A percentile compares a stretch with the other conserved stretches of the same genome.
phyloP scores from a whole-genome alignment of 805 yeast species.

The Wickerhamomyces mucosus region DNA sequence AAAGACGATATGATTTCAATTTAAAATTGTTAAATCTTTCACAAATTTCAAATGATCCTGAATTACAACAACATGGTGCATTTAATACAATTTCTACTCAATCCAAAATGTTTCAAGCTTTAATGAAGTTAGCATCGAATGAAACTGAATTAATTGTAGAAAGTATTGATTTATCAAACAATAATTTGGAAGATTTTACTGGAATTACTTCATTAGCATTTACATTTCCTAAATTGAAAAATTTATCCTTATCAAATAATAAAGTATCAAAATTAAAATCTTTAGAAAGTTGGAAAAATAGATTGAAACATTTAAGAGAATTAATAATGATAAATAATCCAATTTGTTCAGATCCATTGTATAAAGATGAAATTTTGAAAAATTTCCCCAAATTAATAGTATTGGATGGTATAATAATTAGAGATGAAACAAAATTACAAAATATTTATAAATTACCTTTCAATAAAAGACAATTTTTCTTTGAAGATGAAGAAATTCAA shows the following conservation, averaged over 20 bases:
- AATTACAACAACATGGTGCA: constrained; percentile 50
- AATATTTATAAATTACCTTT: constrained; percentile 48
- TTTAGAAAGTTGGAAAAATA: constrained; percentile 70
- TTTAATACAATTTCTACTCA: constrained; percentile 52
- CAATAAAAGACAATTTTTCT: constrained; percentile 55
- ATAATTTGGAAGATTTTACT: constrained; percentile 53
- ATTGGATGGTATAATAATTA: constrained; percentile 66
- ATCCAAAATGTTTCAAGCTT: constrained; percentile 81
- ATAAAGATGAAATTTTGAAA: constrained; percentile 54
- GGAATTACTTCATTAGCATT: constrained; percentile 56
- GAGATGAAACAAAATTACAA: constrained; percentile 59
- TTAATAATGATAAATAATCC: constrained; percentile 77
- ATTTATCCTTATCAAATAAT: constrained; percentile 75
- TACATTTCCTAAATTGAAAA: constrained; percentile 66
- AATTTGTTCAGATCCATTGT: constrained; percentile 35
- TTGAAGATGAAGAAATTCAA: constrained; percentile 68
- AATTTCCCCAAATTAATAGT: constrained; percentile 74
- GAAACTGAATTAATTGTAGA: constrained; percentile 39
- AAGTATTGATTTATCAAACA: constrained; percentile 60
- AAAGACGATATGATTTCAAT: constrained; percentile 56
- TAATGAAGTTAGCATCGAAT: constrained; percentile 69
- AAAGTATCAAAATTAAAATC: constrained; percentile 46
- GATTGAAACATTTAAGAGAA: constrained; percentile 66
- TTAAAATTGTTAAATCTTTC: constrained; percentile 62
- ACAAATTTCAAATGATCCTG: constrained; percentile 54